Evolutionary conservation across 176 grass and related monocot genomes (phyloP).

Genomic region (Oryza rufipogon): DNA sequence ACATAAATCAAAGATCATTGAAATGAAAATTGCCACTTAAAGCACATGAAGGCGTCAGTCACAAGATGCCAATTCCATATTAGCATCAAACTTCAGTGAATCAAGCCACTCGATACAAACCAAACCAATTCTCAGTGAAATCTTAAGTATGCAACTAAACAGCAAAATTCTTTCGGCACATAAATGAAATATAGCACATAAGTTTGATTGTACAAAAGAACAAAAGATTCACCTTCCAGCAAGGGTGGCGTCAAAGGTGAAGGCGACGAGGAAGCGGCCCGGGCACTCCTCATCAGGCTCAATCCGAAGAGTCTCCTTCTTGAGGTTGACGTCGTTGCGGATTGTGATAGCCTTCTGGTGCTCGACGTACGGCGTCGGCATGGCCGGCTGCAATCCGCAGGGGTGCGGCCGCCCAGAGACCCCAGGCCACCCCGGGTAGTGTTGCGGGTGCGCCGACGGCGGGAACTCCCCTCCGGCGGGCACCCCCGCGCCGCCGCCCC

Average conservation of each 20-base stretch:
- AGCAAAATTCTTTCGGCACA: not conserved
- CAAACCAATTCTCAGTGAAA: not conserved
- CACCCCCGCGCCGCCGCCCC: constrained; percentile 39
- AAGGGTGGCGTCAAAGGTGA: constrained; percentile 89
- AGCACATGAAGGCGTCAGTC: constrained; percentile 18
- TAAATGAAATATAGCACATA: constrained; percentile 13
- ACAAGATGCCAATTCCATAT: constrained; percentile 24
- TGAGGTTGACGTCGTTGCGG: constrained; percentile 92
- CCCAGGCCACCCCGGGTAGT: constrained; percentile 55
- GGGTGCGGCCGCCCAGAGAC: constrained; percentile 55
- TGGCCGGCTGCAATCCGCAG: constrained; percentile 49
- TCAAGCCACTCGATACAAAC: too few species aligned
- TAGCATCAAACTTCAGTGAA: constrained; percentile 37
- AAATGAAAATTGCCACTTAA: constrained; percentile 1
- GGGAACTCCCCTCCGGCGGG: constrained; percentile 36
- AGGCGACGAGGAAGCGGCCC: constrained; percentile 67
- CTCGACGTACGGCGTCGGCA: constrained; percentile 78
- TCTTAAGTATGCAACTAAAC: not conserved
- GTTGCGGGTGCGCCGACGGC: constrained; percentile 44
- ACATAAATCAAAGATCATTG: not conserved
- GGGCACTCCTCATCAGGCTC: constrained; percentile 72
- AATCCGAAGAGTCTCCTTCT: constrained; percentile 94
- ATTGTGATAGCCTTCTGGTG: constrained; percentile 95
- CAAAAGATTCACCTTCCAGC: constrained; percentile 67
- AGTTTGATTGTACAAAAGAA: constrained; percentile 6